Evolutionary conservation across 768 basidiomycete genomes (phyloP).

Genomic region (Sistotremastrum suecicum): DNA sequence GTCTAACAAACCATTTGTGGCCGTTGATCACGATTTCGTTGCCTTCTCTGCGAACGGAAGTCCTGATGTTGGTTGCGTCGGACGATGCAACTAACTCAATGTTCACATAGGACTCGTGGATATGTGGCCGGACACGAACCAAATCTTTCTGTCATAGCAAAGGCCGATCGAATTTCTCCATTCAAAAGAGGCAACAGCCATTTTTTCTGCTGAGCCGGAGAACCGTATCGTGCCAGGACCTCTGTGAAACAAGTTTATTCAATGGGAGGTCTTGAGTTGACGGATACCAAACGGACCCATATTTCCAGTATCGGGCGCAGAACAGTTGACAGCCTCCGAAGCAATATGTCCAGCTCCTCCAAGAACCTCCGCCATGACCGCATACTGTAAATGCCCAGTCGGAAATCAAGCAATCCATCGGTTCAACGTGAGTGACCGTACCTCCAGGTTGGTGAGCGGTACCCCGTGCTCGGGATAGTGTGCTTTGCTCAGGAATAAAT

Average conservation of each 20-base stretch:
- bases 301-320: slow-evolving; percentile 95
- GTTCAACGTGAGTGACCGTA: slow-evolving; percentile 17
- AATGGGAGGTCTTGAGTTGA: not conserved
- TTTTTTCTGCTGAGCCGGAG: slow-evolving; percentile 75
- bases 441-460: slow-evolving; percentile 88
- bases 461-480: slow-evolving; percentile 88
- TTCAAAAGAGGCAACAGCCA: slow-evolving; percentile 83
- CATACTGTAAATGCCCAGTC: slow-evolving; percentile 44
- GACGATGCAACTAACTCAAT: slow-evolving; percentile 63
- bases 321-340: slow-evolving; percentile 83
- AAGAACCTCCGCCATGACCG: slow-evolving; percentile 92
- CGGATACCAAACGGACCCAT: slow-evolving; percentile 52
- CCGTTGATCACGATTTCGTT: slow-evolving; percentile 87
- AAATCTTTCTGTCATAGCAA: slow-evolving; percentile 94
- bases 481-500: slow-evolving; percentile 86
- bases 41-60: slow-evolving; percentile 72
- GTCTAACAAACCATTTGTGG: slow-evolving; percentile 71
- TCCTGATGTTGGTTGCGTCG: slow-evolving; percentile 90
- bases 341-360: slow-evolving; percentile 74
- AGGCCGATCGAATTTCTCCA: slow-evolving; percentile 88
- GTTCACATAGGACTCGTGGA: not conserved
- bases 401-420: not conserved
- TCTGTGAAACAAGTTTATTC: slow-evolving; percentile 32
- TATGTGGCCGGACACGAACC: slow-evolving; percentile 29
- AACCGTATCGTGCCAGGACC: slow-evolving; percentile 93